Base-by-base conservation (phyloP, 208 protist genomes). In the Porcisia hertigi region DNA sequence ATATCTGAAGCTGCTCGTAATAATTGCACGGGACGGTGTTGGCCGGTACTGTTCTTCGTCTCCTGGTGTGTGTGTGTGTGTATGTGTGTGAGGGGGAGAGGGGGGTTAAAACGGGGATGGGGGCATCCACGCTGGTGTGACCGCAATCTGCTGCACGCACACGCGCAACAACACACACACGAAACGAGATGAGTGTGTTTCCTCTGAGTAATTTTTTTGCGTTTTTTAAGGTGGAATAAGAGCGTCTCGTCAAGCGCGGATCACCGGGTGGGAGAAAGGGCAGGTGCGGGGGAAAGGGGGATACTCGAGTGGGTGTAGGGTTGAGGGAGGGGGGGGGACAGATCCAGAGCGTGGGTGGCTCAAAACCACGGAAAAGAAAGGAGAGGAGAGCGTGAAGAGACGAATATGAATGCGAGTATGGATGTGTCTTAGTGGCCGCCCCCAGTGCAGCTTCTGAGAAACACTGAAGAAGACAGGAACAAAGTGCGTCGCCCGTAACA, bases 321-420 rank as follows among this genome's bases (percentile, higher is more conserved):
- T 12, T 5, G 47, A 52, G 65, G 18, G 45, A 3, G 1, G 25
- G 47, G 16, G 47, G 30, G 60, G 36, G 9, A 43, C 6, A 45
- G 39, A 67, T 4, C 41, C 62, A 25, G 62, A 12, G 62, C 62
- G 20, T n/a, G 30, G 41, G 41, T 30, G 62, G 11, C 6, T 52
- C 47, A 52, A 52, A 52, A 5, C 47, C 8, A 5, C 34, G 62
- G 12, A 49, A 49, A 30, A 67, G 36, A 41, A 12, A 45, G 20
- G 62, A 47, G 23, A 25, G 23, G 18, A 64, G n/a, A 64, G 59
- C 16, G 34, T 12, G 59, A 23, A 16, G 18, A n/a, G 12, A n/a
- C 52, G 30, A 66, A 45, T 66, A 23, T 72, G 2, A 45, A 45
- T 57, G 74, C 52, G 66, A 12, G 43, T 30, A n/a, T 49, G 63